A percentile compares a stretch with the other conserved stretches of the same genome.
These are phyloP conservation scores for Phytophthora kernoviae DNA, from an alignment of 352 stramenopile genomes.

Conservation along the genomic window DNA sequence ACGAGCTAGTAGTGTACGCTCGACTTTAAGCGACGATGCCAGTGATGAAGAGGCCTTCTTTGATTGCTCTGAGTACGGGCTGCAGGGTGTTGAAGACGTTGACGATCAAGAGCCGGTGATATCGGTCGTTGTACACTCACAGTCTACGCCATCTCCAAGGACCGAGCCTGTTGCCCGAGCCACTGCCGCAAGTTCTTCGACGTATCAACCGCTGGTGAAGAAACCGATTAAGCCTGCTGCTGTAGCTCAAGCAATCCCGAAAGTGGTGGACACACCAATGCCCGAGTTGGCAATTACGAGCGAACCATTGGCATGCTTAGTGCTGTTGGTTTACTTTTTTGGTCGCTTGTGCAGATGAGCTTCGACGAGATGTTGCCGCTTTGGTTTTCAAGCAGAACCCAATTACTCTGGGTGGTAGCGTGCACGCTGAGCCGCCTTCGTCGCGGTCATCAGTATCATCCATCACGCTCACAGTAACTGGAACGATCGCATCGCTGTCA, in stretches of 20 bases:
- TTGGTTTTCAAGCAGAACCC: slow-evolving; percentile 82
- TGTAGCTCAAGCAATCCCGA: slow-evolving; percentile 17
- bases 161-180: slow-evolving; percentile 49
- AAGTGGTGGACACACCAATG: slow-evolving; percentile 22
- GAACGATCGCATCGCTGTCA: slow-evolving; percentile 57
- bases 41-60: slow-evolving; percentile 88
- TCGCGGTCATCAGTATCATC: slow-evolving; percentile 49
- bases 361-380: slow-evolving; percentile 84
- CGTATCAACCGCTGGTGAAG: slow-evolving; percentile 40
- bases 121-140: slow-evolving; percentile 77
- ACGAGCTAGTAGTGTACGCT: slow-evolving; percentile 41
- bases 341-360: slow-evolving; percentile 70
- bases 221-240: slow-evolving; percentile 12
- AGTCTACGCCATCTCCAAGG: slow-evolving; percentile 31
- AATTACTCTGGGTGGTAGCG: slow-evolving; percentile 38
- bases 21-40: slow-evolving; percentile 41
- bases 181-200: slow-evolving; percentile 14
- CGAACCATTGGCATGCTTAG: slow-evolving; percentile 68
- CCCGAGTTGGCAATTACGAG: slow-evolving; percentile 65
- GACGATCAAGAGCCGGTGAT: slow-evolving; percentile 64
- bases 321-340: slow-evolving; percentile 76
- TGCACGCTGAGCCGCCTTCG: slow-evolving; percentile 43
- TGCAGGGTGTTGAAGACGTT: slow-evolving; percentile 64
- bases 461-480: slow-evolving; percentile 62
- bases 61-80: slow-evolving; percentile 78